Percentiles rank a stretch among this genome's conserved stretches.
phyloP scores from a whole-genome alignment of 2,329 filamentous ascomycete species.

The Zymoseptoria tritici region DNA sequence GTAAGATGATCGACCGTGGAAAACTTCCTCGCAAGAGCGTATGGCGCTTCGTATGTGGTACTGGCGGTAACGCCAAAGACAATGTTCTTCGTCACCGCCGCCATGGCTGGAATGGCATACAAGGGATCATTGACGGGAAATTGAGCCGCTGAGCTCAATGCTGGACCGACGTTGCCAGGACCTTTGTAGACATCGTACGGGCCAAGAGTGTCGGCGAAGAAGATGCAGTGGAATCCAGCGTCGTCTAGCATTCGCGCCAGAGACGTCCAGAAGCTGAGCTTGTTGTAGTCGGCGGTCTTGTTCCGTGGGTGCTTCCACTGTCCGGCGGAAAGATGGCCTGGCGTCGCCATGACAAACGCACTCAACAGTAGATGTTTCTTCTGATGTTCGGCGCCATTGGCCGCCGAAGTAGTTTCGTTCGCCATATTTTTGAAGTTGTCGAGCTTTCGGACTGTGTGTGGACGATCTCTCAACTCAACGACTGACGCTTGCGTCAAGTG shows the following conservation, averaged over 20 bases:
- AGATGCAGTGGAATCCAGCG: constrained; percentile 57
- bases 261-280: constrained; percentile 52
- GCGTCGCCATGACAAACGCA: constrained; percentile 41
- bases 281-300: constrained; percentile 52
- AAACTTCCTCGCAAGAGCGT: constrained; percentile 56
- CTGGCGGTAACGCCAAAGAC: constrained; percentile 60
- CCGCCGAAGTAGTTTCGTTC: neutral
- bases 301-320: constrained; percentile 58
- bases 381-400: constrained; percentile 1
- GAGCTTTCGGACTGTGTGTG: too few relatives aligned
- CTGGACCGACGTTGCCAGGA: constrained; percentile 50
- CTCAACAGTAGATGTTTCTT: constrained; percentile 30
- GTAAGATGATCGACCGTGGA: constrained; percentile 60
- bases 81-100: constrained; percentile 55
- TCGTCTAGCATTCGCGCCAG: constrained; percentile 52
- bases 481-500: too few relatives aligned
- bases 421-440: too few relatives aligned
- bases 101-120: constrained; percentile 35
- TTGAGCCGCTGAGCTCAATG: constrained; percentile 55
- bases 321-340: constrained; percentile 47
- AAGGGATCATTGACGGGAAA: constrained; percentile 52
- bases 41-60: constrained; percentile 62
- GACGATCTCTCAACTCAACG: too few relatives aligned
- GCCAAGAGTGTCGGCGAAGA: constrained; percentile 57
- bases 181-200: constrained; percentile 63